Base-by-base conservation (phyloP, 352 stramenopile genomes). In the Phytopythium ostracodes region DNA sequence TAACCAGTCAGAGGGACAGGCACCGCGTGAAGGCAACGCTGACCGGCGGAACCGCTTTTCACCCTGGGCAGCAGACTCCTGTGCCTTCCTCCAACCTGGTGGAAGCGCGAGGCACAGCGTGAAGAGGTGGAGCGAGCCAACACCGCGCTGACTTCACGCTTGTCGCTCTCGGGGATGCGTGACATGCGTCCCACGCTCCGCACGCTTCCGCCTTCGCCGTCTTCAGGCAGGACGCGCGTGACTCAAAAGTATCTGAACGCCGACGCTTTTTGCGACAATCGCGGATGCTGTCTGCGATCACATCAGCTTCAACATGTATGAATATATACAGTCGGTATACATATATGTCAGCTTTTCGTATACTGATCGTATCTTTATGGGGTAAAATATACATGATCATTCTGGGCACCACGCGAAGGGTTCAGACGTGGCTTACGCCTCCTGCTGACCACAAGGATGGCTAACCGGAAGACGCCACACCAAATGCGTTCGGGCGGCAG, bases 261-360 rank as follows among this genome's bases (percentile, higher is more conserved):
- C 29, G 7, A 3, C 29, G 29, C 29, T 3, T 7, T n/a, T 44
- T 18, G 44, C 44, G 44, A 51, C n/a, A 25, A 51, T 18, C 9
- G n/a, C 11, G 22, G 24, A 40, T 56, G 25, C 29, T 10, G 29
- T 18, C 51, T 31, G 22, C 6, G 31, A 42, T 15, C 15, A 14
- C 2, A 27, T 4, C 15, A 6, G 31, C 51, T 56, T 56, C 51
- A 56, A 56, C 51, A n/a, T 27, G 51, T 40, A 14, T 56, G 12
- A 6, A 20, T 29, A 0, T 56, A 56, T 56, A 43, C 50, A 22
- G n/a, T 42, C 36, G n/a, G n/a, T 56, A 38, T 56, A 56, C 49
- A 8, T 29, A 40, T 14, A 56, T 35, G n/a, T 25, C n/a, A 52
- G 44, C 12, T 15, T 52, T 20, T 52, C 1, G 44, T 18, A 18